Conservation (phyloP, 139 green algal genomes). For the Trebouxia sp. region DNA sequence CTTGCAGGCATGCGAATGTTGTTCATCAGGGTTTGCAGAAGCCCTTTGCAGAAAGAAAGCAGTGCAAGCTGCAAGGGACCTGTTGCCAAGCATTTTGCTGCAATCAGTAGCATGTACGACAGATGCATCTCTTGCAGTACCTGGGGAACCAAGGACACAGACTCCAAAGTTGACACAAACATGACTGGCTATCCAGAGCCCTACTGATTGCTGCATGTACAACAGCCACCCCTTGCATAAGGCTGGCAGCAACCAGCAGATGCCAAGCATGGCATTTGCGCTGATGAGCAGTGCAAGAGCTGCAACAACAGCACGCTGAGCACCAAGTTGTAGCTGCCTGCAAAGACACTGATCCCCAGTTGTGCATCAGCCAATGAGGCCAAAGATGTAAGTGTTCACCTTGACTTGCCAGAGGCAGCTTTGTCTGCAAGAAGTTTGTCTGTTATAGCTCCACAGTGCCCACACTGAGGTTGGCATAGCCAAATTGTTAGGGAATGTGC, state of each 20-base stretch:
- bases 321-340: background rate
- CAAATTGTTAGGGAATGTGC: too few relatives aligned
- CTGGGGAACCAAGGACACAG: background rate
- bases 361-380: background rate
- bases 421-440: background rate
- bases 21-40: too few relatives aligned
- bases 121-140: too few relatives aligned
- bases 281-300: background rate
- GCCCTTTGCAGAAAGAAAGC: too few relatives aligned
- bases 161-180: background rate
- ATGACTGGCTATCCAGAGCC: background rate
- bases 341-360: too few relatives aligned
- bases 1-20: background rate
- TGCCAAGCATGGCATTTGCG: background rate
- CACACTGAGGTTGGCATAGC: background rate
- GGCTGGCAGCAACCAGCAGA: background rate
- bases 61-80: too few relatives aligned
- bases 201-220: background rate
- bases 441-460: background rate
- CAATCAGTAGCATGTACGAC: too few relatives aligned
- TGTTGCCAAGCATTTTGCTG: too few relatives aligned
- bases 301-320: background rate
- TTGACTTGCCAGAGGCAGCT: background rate
- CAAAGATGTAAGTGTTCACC: background rate
- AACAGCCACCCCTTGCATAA: background rate